Base-by-base conservation (phyloP, 768 basidiomycete species). In the Mycena chlorophos region DNA sequence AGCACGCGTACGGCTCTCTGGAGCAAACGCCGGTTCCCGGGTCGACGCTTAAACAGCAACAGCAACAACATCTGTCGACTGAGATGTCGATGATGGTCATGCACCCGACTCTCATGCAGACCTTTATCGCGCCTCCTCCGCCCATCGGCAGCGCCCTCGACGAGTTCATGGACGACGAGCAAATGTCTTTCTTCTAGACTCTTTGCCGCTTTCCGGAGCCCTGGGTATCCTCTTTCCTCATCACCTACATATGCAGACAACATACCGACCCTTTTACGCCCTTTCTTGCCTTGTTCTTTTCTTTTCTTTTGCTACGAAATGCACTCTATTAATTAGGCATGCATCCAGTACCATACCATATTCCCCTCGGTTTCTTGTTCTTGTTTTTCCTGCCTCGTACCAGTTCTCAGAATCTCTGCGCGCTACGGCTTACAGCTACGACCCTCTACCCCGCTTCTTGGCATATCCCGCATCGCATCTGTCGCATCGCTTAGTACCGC, bases 161-260 rank as follows among this genome's bases (percentile, higher is more conserved):
- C 45, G 45, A 26, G 56, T 51, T 46, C 37, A 30, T 52, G 31
- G 50, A 57, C 28, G 56, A 57, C 22, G 45, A 46, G 17, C 34
- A 26, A 34, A 57, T 57, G 56, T 39, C 47, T 19, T 52, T 52
- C 38, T 57, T 28, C 54, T 55, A 25, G 20, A 17, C n/a, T 22
- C 31, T 8, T 34, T 17, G 31, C n/a, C n/a, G n/a, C n/a, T n/a
- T n/a, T n/a, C n/a, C n/a, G n/a, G n/a, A n/a, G n/a, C n/a, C n/a
- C n/a, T n/a, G n/a, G n/a, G n/a, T n/a, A n/a, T n/a, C n/a, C n/a
- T n/a, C n/a, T n/a, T n/a, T n/a, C n/a, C n/a, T n/a, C n/a, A n/a
- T n/a, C n/a, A n/a, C n/a, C n/a, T n/a, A n/a, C n/a, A n/a, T n/a
- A n/a, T n/a, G n/a, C n/a, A n/a, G n/a, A n/a, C n/a, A n/a, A n/a